A percentile compares a stretch with the other conserved stretches of the same genome.
Conservation (phyloP, 305 asterid species). For the Fraxinus platypoda region DNA sequence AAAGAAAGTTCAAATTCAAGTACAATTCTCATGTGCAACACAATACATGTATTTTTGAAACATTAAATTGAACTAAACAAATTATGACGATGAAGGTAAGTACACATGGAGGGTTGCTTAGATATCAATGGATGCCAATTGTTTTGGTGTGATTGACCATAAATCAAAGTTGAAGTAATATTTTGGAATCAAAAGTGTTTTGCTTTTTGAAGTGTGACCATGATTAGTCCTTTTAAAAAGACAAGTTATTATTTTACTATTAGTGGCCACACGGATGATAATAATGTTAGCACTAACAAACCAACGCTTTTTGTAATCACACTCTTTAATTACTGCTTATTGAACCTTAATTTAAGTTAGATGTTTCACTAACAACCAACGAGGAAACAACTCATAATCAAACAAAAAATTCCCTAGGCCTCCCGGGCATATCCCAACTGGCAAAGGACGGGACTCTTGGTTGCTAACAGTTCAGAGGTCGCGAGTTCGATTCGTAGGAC, state of each 20-base stretch:
- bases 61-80: not conserved
- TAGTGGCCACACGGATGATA: conserved; percentile 58
- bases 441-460: no score
- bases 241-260: conserved; percentile 8
- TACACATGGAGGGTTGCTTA: not conserved
- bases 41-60: no score
- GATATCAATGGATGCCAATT: not conserved
- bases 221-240: conserved; percentile 24
- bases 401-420: not conserved
- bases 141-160: not conserved
- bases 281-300: conserved; percentile 32
- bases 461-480: no score
- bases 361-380: no score
- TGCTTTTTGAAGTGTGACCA: conserved; percentile 17
- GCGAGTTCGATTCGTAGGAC: no score
- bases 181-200: not conserved
- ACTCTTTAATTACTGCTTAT: conserved; percentile 12
- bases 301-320: conserved; percentile 30
- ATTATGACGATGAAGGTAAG: not conserved
- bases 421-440: no score
- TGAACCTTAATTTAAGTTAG: conserved; percentile 24
- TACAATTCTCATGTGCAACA: no score
- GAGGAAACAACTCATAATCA: conserved; percentile 10
- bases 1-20: no score
- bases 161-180: not conserved